Base-by-base conservation (phyloP, 108 stramenopile genomes). In the Conticribra guillardii region DNA sequence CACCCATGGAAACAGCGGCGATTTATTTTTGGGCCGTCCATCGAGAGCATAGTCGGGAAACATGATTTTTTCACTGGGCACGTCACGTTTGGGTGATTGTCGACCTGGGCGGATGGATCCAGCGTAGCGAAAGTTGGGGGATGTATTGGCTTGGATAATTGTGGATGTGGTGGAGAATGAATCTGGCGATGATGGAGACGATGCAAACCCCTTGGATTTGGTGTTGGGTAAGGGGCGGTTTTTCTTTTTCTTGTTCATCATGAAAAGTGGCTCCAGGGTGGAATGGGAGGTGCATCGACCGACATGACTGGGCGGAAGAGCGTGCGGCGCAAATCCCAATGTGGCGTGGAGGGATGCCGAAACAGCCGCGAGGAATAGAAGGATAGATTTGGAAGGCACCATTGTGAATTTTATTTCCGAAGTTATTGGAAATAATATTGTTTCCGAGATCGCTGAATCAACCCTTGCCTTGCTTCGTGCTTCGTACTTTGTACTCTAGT, bases 11-110 rank as follows among this genome's bases (percentile, higher is more conserved):
- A 90, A 72, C 3, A 84, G 49, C 29, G 60, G 64, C 48, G 79
- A 67, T 44, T 72, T 75, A 29, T 53, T 54, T 62, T 87, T 84
- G 52, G 94, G 91, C 33, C 64, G 26, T 27, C 92, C 95, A 70
- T 91, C 90, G 24, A 53, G 21, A 14, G 91, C 91, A 61, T 96
- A 96, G 54, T 94, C 93, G 3, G 96, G 96, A 1, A 85, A 54
- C 23, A 65, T 46, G 57, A 94, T 84, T n/a, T 49, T 67, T 31
- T 71, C 68, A 7, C 60, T 76, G 1, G 82, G 48, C 17, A 93
- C 88, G 21, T 72, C 53, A 11, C 80, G 65, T 76, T 90, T 89
- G 2, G 89, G 90, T 14, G 83, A 72, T 63, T 89, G 89, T 9
- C 46, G 66, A 15, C 87, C 89, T 11, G 93, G 93, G 22, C 85